Conservation (phyloP, 441 rosid genomes). For the Corymbia citriodora region DNA sequence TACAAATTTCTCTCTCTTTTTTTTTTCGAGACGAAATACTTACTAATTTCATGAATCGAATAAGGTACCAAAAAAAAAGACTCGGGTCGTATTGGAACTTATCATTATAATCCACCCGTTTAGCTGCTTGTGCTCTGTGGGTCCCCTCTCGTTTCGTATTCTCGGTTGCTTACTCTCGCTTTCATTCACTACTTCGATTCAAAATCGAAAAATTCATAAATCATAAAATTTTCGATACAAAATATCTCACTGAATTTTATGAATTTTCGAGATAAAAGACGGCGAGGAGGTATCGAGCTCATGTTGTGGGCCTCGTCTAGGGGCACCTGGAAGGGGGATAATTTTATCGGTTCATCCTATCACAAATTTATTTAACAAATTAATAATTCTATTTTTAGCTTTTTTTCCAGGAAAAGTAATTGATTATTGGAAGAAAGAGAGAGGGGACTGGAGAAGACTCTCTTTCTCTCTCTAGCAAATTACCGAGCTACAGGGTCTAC, state of each 20-base stretch:
- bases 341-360: neutral
- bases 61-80: neutral
- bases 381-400: neutral
- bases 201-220: neutral
- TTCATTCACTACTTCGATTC: rapidly evolving
- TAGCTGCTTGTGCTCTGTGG: neutral
- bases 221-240: neutral
- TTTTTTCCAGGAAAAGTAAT: neutral
- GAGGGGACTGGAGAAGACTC: neutral
- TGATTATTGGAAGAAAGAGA: neutral
- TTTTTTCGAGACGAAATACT: neutral
- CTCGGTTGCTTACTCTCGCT: rapidly evolving
- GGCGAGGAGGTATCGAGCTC: neutral
- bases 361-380: neutral
- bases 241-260: neutral
- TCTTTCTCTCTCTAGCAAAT: neutral
- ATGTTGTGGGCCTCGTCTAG: neutral
- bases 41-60: neutral
- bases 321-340: neutral
- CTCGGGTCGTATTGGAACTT: neutral
- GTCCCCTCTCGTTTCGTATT: rapidly evolving
- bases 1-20: too few relatives aligned
- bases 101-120: neutral
- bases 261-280: neutral
- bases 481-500: neutral